Evolutionary conservation across 2,329 filamentous ascomycete genomes (phyloP).

Genomic region (Penicillium sp.): DNA sequence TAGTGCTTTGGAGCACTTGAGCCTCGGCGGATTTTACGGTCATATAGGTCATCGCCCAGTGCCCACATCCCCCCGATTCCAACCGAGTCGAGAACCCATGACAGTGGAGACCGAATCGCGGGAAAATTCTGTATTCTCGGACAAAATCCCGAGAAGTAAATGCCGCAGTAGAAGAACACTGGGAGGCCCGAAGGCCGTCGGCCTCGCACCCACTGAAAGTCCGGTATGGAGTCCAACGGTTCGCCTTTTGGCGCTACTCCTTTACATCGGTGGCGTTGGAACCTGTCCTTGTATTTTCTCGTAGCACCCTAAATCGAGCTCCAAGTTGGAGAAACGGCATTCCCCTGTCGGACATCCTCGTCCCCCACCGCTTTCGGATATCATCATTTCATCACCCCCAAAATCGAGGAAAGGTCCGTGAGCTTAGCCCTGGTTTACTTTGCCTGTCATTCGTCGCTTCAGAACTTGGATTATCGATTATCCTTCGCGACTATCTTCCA

Average conservation of each 20-base stretch:
- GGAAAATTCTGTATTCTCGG: conserved; percentile 10
- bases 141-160: conserved; percentile 8
- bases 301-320: background rate
- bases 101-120: conserved; percentile 7
- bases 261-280: background rate
- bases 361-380: conserved; percentile 12
- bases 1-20: background rate
- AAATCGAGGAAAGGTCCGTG: conserved; percentile 3
- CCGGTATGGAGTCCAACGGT: conserved; percentile 1
- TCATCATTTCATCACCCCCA: conserved; percentile 16
- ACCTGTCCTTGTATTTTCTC: background rate
- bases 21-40: background rate
- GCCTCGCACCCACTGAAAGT: conserved; percentile 7
- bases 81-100: background rate
- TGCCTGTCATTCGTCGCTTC: conserved; percentile 5
- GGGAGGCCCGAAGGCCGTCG: conserved; percentile 1
- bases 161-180: conserved; percentile 7
- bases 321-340: background rate
- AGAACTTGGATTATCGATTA: background rate
- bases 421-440: conserved; percentile 4
- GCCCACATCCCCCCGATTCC: background rate
- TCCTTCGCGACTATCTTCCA: conserved; percentile 14
- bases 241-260: background rate
- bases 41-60: background rate
- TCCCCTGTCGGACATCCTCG: background rate